Evolutionary conservation across 1,139 yeast species (phyloP), one percentile per base, ranked within the genome.

Genomic region (Tardiomyces digboiensis): DNA sequence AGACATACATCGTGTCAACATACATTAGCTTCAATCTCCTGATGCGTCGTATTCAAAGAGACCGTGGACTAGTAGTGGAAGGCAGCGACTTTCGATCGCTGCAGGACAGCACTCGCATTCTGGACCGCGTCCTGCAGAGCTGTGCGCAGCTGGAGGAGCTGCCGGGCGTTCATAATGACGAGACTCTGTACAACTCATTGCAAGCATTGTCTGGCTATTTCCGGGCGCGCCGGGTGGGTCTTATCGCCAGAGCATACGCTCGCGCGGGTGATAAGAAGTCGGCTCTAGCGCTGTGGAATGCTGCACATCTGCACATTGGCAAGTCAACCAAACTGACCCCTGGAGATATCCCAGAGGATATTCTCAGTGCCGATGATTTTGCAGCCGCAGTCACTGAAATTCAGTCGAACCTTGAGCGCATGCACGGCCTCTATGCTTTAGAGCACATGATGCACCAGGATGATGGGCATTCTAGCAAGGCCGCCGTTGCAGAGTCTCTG

Each of bases 131-230:
- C 42, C 58, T 74, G 7, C 64, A 67, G 26, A 72, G 77, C 33
- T 62, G 81, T 22, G 65, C 65, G 6, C 82, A 82, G 52, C 64
- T 87, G 42, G 70, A 75, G 56, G 95, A 86, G 49, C 71, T 89
- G 44, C 95, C 97, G 0, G 97, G 97, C 70, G 95, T 89, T 19
- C 80, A 82, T 58, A 84, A 85, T 47, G 95, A 87, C 57, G 93
- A 84, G 45, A 81, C 75, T 29, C 70, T 89, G 45, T 61, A 67
- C 50, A 63, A 66, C 16, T 75, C 84, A 12, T 44, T 54, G 37
- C 42, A 39, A 19, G 58, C 70, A 16, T 62, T 82, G 55, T 66
- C 65, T 29, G 56, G 58, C n/a, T 82, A 66, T 53, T 81, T 70
- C 58, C 53, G 58, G 18, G 65, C 74, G 33, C 55, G 64, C 47